Percentiles rank a stretch among this genome's conserved stretches.
Conservation (phyloP, 2,329 filamentous ascomycete genomes). For the Ophiostoma novo-ulmi region DNA sequence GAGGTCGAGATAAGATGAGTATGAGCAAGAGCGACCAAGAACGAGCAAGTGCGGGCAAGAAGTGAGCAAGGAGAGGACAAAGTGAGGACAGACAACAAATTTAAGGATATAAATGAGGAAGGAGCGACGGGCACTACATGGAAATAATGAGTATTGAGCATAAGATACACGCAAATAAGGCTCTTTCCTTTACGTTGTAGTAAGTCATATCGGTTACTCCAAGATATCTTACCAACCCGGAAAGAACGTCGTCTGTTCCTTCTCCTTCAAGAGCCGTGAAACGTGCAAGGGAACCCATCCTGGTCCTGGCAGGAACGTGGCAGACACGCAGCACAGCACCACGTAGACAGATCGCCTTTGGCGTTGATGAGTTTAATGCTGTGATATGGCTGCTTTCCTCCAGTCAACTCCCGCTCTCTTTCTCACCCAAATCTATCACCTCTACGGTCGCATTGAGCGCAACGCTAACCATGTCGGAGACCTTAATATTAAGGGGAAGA, state of each 20-base stretch:
- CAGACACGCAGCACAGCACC: background rate
- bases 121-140: background rate
- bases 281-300: background rate
- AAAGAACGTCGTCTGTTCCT: constrained; percentile 5
- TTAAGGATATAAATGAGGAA: background rate
- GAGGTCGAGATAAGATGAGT: background rate
- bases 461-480: constrained; percentile 21
- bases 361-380: background rate
- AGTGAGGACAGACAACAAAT: background rate
- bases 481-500: constrained; percentile 12
- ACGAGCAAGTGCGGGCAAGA: background rate
- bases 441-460: constrained; percentile 9
- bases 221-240: background rate
- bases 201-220: background rate
- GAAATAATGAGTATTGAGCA: background rate
- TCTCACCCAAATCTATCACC: background rate
- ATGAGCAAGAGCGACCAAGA: background rate
- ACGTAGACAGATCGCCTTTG: background rate
- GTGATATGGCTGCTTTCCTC: background rate
- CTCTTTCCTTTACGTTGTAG: background rate
- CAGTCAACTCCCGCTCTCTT: background rate
- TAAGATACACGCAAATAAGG: background rate
- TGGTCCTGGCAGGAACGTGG: constrained; percentile 11
- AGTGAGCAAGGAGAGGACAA: background rate
- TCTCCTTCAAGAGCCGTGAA: constrained; percentile 8